Base-by-base conservation (phyloP, 345 rosid genomes). In the Boechera retrofracta region DNA sequence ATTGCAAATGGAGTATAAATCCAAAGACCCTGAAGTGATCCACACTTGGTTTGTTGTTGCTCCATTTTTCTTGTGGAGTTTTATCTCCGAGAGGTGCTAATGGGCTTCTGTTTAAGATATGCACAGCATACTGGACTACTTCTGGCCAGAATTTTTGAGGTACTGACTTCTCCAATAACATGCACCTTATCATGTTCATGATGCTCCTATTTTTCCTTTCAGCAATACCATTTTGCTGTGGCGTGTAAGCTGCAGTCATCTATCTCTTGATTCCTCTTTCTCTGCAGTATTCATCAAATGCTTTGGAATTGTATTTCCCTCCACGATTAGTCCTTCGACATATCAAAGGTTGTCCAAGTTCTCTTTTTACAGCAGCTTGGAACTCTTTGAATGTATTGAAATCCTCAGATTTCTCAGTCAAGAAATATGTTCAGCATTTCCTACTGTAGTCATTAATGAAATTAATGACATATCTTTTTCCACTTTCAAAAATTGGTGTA, bases 81-180 rank as follows among this genome's bases (percentile, higher is more conserved):
- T 21, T 21, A 1, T 21, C 24, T 21, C 6, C 15, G 1, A 1
- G 24, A 0, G 41, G 26, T 0, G 24, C 1, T 1, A 13, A 32
- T 7, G 41, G 63, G 0, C 41, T 57, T 4, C 21, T 7, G 4
- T 57, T 57, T 24, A 57, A 4, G 0, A 31, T 33, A 2, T 57
- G 7, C 0, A 57, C 63, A 0, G 26, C 63, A 57, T 57, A 32
- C 0, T 15, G 26, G 7, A 15, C 41, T 3, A 26, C 41, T 7
- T 57, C 41, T 13, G 26, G 11, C 63, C 63, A 57, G 0, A 57
- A 57, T 0, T 10, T 3, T 13, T 1, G 24, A 41, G 0, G 32
- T 11, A 3, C 0, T 0, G 6, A 3, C 33, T 2, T n/a, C 24
- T 21, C 24, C 0, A 33, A 0, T 1, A 57, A 1, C 42, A 33